phyloP scores from a whole-genome alignment of 495 filamentous ascomycete genomes.

The Annulohypoxylon nitens region DNA sequence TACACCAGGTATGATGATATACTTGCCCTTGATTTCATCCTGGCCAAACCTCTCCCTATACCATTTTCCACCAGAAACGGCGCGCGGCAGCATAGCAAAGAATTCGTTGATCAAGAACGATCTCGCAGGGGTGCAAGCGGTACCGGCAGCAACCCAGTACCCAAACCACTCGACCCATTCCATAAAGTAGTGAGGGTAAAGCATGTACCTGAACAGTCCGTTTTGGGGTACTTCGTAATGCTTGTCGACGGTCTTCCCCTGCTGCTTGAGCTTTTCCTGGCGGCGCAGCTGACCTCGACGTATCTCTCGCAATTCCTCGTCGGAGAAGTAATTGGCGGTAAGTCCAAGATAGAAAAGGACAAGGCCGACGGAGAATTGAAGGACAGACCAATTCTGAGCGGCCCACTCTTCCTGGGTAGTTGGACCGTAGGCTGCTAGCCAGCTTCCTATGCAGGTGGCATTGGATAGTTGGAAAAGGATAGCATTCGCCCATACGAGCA shows the following conservation, averaged over 20 bases:
- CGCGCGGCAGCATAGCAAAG: constrained; percentile 89
- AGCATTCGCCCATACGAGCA: constrained; percentile 70
- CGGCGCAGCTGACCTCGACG: constrained; percentile 69
- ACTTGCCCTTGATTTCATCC: constrained; percentile 78
- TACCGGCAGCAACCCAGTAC: constrained; percentile 77
- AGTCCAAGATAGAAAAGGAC: constrained; percentile 72
- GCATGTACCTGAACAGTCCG: constrained; percentile 83
- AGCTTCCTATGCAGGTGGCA: constrained; percentile 78
- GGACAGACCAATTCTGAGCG: constrained; percentile 56
- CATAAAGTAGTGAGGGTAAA: constrained; percentile 92
- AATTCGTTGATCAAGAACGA: constrained; percentile 89
- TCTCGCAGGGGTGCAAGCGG: constrained; percentile 77
- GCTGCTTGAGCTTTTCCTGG: constrained; percentile 55
- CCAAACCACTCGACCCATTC: constrained; percentile 98
- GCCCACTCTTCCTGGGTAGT: constrained; percentile 70
- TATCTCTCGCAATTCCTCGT: constrained; percentile 83
- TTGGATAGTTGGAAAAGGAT: constrained; percentile 83
- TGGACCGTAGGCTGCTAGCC: constrained; percentile 83
- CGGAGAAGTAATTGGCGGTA: constrained; percentile 83
- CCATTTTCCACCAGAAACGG: constrained; percentile 85
- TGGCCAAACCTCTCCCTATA: constrained; percentile 89
- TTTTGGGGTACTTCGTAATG: constrained; percentile 88
- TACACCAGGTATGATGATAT: constrained; percentile 86
- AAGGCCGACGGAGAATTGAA: constrained; percentile 62
- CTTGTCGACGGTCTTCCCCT: constrained; percentile 72